A percentile compares a stretch with the other conserved stretches of the same genome.
phyloP scores from a whole-genome alignment of 2,329 filamentous ascomycete species.

The Trichophyton simii region DNA sequence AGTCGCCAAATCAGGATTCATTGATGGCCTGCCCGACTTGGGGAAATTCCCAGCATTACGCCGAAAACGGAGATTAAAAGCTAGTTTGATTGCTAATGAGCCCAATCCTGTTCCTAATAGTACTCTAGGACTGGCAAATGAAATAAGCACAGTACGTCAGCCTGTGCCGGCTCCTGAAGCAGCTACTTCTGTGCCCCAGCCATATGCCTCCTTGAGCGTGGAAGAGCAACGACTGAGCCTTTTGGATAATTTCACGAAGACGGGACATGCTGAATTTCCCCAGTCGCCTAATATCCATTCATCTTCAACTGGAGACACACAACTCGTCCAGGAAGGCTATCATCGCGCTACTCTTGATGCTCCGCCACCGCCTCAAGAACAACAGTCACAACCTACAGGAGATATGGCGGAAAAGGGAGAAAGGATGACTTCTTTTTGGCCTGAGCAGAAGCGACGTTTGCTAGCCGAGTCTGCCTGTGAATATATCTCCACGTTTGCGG shows the following conservation, averaged over 20 bases:
- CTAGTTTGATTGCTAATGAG: not conserved
- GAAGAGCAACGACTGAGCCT: slow-evolving; percentile 3
- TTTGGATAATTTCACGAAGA: not conserved
- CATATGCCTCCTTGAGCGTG: not conserved
- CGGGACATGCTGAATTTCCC: not conserved
- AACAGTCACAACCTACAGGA: not conserved
- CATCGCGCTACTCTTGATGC: not conserved
- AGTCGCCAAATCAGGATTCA: not conserved
- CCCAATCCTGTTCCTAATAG: not conserved
- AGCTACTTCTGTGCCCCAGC: not conserved
- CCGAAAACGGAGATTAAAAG: slow-evolving; percentile 7
- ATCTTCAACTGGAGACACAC: not conserved
- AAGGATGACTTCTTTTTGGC: slow-evolving; percentile 33
- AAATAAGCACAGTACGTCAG: not conserved
- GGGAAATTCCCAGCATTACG: slow-evolving; percentile 13
- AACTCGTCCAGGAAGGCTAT: not conserved
- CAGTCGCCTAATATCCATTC: not conserved
- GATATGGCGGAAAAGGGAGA: slow-evolving; percentile 17
- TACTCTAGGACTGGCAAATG: not conserved
- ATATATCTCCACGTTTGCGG: slow-evolving; percentile 33
- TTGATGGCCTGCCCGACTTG: slow-evolving; percentile 6
- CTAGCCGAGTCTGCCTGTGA: slow-evolving; percentile 39
- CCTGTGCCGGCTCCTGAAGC: not conserved
- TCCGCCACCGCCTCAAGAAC: not conserved
- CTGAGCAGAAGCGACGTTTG: slow-evolving; percentile 34